Evolutionary conservation across 139 green algal genomes (phyloP).

Genomic region (Mesotaenium endlicherianum): DNA sequence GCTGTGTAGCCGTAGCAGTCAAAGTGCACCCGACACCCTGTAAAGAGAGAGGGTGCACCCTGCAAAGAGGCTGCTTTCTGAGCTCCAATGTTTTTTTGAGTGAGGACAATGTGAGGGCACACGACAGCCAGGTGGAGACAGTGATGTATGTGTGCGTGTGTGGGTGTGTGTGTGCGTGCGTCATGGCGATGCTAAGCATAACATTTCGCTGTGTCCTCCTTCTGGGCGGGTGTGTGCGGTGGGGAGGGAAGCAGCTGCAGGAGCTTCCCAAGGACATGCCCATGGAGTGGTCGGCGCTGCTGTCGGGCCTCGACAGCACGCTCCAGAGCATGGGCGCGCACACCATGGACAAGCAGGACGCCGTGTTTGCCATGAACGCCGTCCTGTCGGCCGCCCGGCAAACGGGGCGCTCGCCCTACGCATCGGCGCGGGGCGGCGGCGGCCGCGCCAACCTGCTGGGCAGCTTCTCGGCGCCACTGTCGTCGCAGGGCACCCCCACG

Average conservation of each 20-base stretch:
- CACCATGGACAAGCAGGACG: constrained; percentile 1
- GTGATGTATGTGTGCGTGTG: too few species aligned
- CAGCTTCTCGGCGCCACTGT: not conserved
- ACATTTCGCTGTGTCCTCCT: too few species aligned
- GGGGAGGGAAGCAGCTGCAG: constrained; percentile 4
- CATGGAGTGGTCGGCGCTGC: not conserved
- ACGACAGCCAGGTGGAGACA: too few species aligned
- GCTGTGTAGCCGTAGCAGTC: too few species aligned
- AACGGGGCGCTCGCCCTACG: not conserved
- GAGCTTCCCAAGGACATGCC: constrained; percentile 13
- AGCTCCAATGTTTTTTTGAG: too few species aligned
- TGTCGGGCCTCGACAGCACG: constrained; percentile 18
- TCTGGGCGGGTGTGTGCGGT: too few species aligned
- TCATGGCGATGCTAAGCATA: too few species aligned
- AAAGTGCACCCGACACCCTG: too few species aligned
- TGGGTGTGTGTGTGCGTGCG: too few species aligned
- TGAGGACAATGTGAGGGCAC: too few species aligned
- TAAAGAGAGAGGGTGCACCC: too few species aligned
- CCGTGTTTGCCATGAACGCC: constrained; percentile 20
- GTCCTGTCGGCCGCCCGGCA: not conserved
- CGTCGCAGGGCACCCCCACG: not conserved
- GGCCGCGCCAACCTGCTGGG: not conserved
- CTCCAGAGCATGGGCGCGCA: not conserved
- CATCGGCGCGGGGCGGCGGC: not conserved
- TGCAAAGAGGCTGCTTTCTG: too few species aligned